Percentiles rank a stretch among this genome's conserved stretches.
phyloP scores from a whole-genome alignment of 129 eudicot species.

The Erigeron canadensis region DNA sequence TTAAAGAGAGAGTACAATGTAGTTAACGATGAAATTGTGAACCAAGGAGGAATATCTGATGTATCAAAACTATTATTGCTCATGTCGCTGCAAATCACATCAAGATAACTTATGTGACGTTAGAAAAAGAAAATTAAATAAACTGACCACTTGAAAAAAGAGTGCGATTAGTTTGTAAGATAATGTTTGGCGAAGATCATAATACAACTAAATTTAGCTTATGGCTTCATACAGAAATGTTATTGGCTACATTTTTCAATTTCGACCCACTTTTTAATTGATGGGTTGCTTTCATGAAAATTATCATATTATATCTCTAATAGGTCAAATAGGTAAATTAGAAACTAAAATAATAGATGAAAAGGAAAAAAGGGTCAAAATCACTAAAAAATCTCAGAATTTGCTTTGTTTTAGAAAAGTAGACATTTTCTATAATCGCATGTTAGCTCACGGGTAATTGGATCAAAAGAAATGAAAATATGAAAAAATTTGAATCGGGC shows the following conservation, averaged over 20 bases:
- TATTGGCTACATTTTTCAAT: not conserved
- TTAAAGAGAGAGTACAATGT: constrained; percentile 66
- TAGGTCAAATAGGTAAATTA: not conserved
- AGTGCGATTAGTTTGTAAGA: no score
- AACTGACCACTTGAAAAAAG: no score
- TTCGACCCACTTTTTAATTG: not conserved
- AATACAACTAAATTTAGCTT: not conserved
- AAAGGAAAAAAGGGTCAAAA: not conserved
- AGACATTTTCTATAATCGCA: not conserved
- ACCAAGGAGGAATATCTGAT: constrained; percentile 68
- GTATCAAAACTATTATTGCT: constrained; percentile 77
- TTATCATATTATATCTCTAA: not conserved
- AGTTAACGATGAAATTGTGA: constrained; percentile 61
- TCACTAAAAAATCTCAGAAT: not conserved
- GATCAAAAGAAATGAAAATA: not conserved
- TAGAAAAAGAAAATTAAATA: not conserved
- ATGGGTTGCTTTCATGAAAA: not conserved
- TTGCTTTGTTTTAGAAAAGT: no score
- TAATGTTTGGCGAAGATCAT: no score
- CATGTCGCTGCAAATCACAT: constrained; percentile 75
- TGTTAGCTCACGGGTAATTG: not conserved
- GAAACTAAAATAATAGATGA: no score
- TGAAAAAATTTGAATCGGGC: not conserved
- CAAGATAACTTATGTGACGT: constrained; percentile 21
- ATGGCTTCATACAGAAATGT: not conserved